These are phyloP conservation scores for Hypoxylon sp. DNA, from an alignment of 2,329 filamentous ascomycete species.

Conservation along the genomic window DNA sequence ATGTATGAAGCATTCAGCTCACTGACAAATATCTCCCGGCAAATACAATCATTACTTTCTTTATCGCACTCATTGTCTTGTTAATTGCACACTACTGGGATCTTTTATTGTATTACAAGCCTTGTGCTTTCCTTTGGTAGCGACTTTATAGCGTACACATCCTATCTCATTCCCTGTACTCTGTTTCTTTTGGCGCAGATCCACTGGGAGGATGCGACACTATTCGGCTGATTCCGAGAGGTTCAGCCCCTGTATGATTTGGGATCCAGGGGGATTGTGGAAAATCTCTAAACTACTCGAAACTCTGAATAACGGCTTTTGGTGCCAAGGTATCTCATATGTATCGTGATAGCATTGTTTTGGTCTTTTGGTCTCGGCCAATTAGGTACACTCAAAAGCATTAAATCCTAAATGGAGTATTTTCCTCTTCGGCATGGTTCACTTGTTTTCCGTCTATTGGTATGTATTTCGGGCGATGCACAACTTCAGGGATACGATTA, in stretches of 20 bases:
- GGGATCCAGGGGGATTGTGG: constrained; percentile 65
- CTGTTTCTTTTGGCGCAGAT: constrained; percentile 62
- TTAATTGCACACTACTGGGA: constrained; percentile 47
- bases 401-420: constrained; percentile 65
- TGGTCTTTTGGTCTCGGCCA: constrained; percentile 68
- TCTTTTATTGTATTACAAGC: constrained; percentile 59
- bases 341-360: constrained; percentile 69
- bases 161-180: constrained; percentile 59
- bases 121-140: constrained; percentile 60
- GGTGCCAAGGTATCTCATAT: constrained; percentile 62
- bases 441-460: constrained; percentile 64
- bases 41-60: constrained; percentile 44
- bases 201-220: constrained; percentile 50
- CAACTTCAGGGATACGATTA: constrained; percentile 63
- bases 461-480: constrained; percentile 61
- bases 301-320: constrained; percentile 68
- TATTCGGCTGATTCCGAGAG: constrained; percentile 16
- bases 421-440: constrained; percentile 60
- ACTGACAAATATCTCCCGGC: constrained; percentile 43
- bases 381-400: constrained; percentile 46
- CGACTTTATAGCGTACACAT: constrained; percentile 58
- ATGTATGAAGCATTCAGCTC: constrained; percentile 22
- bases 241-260: constrained; percentile 48
- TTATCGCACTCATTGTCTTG: constrained; percentile 45
- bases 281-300: constrained; percentile 66